Percentiles rank a stretch among this genome's conserved stretches.
Evolutionary conservation across 495 filamentous ascomycete species (phyloP).

Genomic region (Penicillium coprophilum): DNA sequence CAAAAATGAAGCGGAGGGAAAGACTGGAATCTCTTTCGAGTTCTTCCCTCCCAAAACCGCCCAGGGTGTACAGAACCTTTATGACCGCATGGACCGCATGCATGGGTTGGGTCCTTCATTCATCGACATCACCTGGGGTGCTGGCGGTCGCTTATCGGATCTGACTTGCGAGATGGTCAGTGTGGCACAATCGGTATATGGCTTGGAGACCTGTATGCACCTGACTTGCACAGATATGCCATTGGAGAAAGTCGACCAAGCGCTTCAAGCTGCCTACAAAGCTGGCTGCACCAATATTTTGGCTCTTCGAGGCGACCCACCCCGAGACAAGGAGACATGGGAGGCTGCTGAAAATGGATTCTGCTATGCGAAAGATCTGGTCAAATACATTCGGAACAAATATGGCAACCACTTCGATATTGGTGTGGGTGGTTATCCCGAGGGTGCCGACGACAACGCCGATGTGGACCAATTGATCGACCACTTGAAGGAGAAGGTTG

Average conservation of each 20-base stretch:
- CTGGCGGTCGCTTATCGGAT: constrained; percentile 84
- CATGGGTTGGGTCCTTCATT: constrained; percentile 89
- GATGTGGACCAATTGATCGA: constrained; percentile 83
- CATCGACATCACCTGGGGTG: constrained; percentile 98
- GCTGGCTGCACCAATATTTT: constrained; percentile 98
- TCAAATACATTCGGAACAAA: constrained; percentile 83
- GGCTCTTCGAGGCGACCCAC: constrained; percentile 91
- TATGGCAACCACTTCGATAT: constrained; percentile 98
- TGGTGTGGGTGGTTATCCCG: constrained; percentile 95
- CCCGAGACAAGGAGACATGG: constrained; percentile 93
- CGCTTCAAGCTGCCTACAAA: constrained; percentile 85
- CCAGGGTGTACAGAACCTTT: constrained; percentile 95
- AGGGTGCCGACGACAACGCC: constrained; percentile 89
- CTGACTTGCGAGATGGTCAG: constrained; percentile 98
- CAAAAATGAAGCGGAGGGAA: constrained; percentile 70
- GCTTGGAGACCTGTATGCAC: constrained; percentile 98
- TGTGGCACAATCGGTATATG: constrained; percentile 93
- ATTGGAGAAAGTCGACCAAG: constrained; percentile 81
- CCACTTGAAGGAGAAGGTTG: constrained; percentile 96
- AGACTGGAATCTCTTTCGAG: constrained; percentile 94
- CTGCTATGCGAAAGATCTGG: constrained; percentile 88
- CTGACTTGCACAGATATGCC: constrained; percentile 99
- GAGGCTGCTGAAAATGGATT: constrained; percentile 81
- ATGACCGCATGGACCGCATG: constrained; percentile 99
- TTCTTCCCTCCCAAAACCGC: constrained; percentile 99